Evolutionary conservation across 2,329 filamentous ascomycete genomes (phyloP), one percentile per base, ranked within the genome.

Genomic region (Alternaria rosae): DNA sequence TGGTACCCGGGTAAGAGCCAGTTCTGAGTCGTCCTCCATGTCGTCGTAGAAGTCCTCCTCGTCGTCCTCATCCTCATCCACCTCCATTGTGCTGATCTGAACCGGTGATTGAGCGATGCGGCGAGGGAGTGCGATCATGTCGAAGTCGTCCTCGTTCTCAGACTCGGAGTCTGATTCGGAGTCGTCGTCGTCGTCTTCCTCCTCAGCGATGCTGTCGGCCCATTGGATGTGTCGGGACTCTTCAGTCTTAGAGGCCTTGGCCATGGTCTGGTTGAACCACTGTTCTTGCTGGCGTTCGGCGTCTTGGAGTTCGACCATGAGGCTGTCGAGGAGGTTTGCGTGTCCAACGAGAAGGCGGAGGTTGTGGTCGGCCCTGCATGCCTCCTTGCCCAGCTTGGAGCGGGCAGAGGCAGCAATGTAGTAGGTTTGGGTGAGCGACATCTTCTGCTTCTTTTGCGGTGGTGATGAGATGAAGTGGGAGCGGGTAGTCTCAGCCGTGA

Each of bases 371-470:
- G 92, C 86, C 76, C 91, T 91, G 81, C 90, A 89, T 84, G 95
- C 95, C 85, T 98, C 94, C 68, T 87, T 88, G 70, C 93, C 93
- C 78, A 99, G 93, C 93, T 99, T 99, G 74, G 90, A 91, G 81
- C 95, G 90, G 79, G 95, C 95, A 82, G 94, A 94, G 86, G 97
- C 94, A 79, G 95, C 95, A 75, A 98, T 91, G 85, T 93, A 97
- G 91, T 98, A 99, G 65, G 94, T 98, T 84, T 97, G 93, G 26
- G 94, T 96, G 84, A 98, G 91, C 80, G 92, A 96, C 95, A 98
- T 98, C 84, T 91, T 94, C 82, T 93, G 92, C 84, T 91, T 84
- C 80, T 84, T 84, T 66, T 80, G 78, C 59, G 82, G 79, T 64
- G 80, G 80, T 54, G 79, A 72, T 11, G 77, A 70, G 75, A 81